Evolutionary conservation across 23 red algal species (phyloP), one percentile per base, ranked within the genome.

Genomic region (Gracilaria caudata): DNA sequence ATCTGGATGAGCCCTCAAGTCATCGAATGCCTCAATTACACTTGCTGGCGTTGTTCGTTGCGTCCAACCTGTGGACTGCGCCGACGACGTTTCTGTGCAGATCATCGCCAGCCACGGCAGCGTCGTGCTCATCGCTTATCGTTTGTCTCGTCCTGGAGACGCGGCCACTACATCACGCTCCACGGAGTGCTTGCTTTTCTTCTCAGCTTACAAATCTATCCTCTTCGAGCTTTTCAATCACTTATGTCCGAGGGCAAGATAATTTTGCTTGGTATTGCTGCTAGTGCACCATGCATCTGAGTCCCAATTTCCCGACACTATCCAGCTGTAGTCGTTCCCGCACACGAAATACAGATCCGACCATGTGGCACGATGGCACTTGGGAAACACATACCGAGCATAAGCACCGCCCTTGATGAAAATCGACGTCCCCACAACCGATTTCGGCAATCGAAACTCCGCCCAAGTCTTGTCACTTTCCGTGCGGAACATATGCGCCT

Each of bases 251-350:
- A 68, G 11, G 2, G 59, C 79, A 46, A 83, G 79, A 83, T 83
- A 83, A 21, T 30, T 11, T 19, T 83, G 79, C 28, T 83, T 68
- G 51, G 79, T 83, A 68, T 83, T 83, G 79, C 79, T 83, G 58
- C 39, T 83, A 35, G 43, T 34, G 26, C 79, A 83, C 79, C 79
- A 83, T 2, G 79, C 79, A 64, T 83, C 79, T 38, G 79, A 58
- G 58, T 83, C 58, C 79, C 79, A 83, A 0, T 54, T 40, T 29
- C 79, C 79, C 4, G 56, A 68, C 11, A 39, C 58, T n/a, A 61
- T 58, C 79, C 79, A 83, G 24, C 8, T 12, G 0, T 47, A 12
- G 58, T 30, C 37, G 19, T 58, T 46, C 6, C 79, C 39, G 29
- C 82, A 86, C 11, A 58, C 40, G 43, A 86, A 86, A 37, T 39